These are phyloP conservation scores for Nicotiana sylvestris DNA, from an alignment of 257 asterid species.

Conservation along the genomic window DNA sequence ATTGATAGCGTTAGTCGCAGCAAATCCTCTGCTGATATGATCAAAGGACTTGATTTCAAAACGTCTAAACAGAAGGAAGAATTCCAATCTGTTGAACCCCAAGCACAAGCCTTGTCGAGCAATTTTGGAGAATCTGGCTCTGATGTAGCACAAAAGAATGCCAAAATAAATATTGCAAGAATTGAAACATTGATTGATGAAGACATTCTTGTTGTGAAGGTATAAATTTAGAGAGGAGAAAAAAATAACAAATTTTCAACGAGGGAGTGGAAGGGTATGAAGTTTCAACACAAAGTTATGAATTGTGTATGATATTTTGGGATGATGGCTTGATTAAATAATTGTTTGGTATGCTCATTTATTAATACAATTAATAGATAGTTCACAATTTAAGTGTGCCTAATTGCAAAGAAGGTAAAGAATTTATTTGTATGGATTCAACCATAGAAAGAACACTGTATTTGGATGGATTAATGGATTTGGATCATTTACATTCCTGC, in stretches of 20 bases:
- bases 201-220: background rate
- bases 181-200: background rate
- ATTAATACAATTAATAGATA: background rate
- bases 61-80: conserved; percentile 7
- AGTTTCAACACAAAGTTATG: background rate
- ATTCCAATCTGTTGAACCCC: background rate
- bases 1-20: background rate
- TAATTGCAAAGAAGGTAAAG: background rate
- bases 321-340: background rate
- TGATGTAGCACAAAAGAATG: background rate
- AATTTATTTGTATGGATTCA: background rate
- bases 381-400: background rate
- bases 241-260: too few species aligned
- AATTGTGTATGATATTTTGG: background rate
- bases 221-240: too few species aligned
- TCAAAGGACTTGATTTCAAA: conserved; percentile 5
- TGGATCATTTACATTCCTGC: background rate
- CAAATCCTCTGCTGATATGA: background rate
- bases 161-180: background rate
- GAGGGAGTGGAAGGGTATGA: too few species aligned
- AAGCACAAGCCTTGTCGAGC: background rate
- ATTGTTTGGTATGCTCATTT: background rate
- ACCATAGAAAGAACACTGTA: background rate
- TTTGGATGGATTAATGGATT: background rate
- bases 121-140: background rate